A percentile compares a stretch with the other conserved stretches of the same genome.
These are phyloP conservation scores for Hysterangium stoloniferum DNA, from an alignment of 768 basidiomycete species.

Conservation along the genomic window DNA sequence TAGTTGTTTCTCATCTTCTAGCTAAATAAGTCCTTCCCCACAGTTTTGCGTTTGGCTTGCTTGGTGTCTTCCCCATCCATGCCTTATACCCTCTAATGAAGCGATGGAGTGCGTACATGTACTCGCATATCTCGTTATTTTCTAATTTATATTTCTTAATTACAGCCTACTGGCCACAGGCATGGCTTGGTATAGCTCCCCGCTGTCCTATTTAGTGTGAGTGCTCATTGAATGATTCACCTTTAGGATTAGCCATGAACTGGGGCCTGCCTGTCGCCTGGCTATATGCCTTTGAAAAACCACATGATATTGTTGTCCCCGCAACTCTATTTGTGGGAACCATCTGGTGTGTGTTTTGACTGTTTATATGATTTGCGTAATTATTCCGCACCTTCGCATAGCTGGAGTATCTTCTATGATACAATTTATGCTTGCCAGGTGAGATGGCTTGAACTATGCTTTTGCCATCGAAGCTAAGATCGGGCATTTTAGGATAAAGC, in stretches of 20 bases:
- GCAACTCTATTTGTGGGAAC: background rate
- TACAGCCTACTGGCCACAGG: constrained; percentile 5
- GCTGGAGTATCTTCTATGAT: constrained; percentile 40
- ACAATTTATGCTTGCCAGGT: constrained; percentile 47
- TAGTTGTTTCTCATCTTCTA: background rate
- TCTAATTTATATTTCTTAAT: too few species aligned
- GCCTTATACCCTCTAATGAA: constrained; percentile 10
- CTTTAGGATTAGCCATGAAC: background rate
- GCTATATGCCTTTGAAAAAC: background rate
- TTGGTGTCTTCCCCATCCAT: background rate
- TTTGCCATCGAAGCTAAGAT: background rate
- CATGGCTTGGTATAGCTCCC: constrained; percentile 8
- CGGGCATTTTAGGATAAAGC: constrained; percentile 40
- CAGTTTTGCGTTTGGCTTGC: background rate
- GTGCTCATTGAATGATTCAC: background rate
- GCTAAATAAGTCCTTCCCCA: background rate
- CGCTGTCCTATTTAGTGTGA: background rate
- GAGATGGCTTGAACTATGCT: too few species aligned
- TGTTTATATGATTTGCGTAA: background rate
- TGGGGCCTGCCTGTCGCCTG: constrained; percentile 1
- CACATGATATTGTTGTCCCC: background rate
- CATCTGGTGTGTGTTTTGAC: constrained; percentile 21
- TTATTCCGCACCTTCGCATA: background rate
- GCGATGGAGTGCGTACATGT: too few species aligned
- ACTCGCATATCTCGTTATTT: too few species aligned